Evolutionary conservation across 2,329 filamentous ascomycete species (phyloP).

Genomic region (Pseudogymnoascus sp.): DNA sequence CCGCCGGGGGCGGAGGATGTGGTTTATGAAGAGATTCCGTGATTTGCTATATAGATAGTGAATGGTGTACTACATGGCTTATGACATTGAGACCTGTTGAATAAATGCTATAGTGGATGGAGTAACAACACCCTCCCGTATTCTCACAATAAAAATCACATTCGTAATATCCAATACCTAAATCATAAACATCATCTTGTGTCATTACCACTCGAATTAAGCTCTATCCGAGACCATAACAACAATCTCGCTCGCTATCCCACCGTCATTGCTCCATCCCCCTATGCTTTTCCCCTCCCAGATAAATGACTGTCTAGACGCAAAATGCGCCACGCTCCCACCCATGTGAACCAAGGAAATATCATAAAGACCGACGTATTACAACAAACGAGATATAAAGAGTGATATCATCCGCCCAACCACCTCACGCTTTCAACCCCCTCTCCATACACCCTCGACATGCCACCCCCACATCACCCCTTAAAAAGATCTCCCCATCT

Average conservation of each 20-base stretch:
- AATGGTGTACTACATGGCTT: neutral
- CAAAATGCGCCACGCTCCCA: neutral
- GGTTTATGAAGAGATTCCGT: conserved; percentile 18
- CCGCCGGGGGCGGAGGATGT: conserved; percentile 12
- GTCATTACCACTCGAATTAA: neutral
- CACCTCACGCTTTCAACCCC: conserved; percentile 43
- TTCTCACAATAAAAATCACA: neutral
- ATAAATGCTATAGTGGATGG: neutral
- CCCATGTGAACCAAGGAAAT: neutral
- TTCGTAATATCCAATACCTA: neutral
- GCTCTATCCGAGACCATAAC: neutral
- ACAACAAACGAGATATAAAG: neutral
- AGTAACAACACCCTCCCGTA: neutral
- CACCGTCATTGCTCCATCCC: neutral
- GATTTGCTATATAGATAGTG: neutral
- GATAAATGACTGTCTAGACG: neutral
- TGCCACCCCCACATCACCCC: conserved; percentile 45
- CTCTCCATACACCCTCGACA: conserved; percentile 53
- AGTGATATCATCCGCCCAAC: neutral
- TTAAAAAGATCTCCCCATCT: conserved; percentile 58
- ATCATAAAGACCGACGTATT: neutral
- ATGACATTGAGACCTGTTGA: neutral
- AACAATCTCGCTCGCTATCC: neutral
- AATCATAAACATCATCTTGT: neutral
- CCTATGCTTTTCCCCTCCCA: neutral